These are phyloP conservation scores for Pyricularia pennisetigena DNA, from an alignment of 2,329 filamentous ascomycete species.

Conservation along the genomic window DNA sequence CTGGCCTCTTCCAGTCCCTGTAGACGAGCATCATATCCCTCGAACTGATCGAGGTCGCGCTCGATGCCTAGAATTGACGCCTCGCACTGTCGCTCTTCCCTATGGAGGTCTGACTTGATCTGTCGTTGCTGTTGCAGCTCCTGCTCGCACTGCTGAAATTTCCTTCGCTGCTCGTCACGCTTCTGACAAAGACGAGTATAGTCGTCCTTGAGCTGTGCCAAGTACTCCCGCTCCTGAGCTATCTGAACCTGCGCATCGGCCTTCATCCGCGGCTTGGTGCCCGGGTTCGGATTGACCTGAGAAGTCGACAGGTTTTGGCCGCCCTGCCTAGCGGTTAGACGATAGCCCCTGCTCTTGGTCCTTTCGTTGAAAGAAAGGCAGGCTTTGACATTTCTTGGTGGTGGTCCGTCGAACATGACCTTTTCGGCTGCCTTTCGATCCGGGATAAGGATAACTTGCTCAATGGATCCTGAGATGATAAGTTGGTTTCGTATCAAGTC, in stretches of 20 bases:
- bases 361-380: conserved; percentile 62
- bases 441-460: conserved; percentile 73
- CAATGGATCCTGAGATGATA: conserved; percentile 73
- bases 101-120: conserved; percentile 31
- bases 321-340: conserved; percentile 36
- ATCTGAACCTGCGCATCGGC: conserved; percentile 64
- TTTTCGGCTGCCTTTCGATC: conserved; percentile 55
- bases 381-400: conserved; percentile 60
- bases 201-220: conserved; percentile 45
- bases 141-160: conserved; percentile 21
- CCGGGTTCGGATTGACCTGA: conserved; percentile 29
- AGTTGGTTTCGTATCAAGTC: conserved; percentile 69
- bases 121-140: conserved; percentile 35
- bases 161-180: conserved; percentile 37
- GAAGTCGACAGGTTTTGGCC: conserved; percentile 20
- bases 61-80: conserved; percentile 42
- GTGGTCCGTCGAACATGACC: conserved; percentile 54
- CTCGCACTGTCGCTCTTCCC: conserved; percentile 48
- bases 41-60: conserved; percentile 54
- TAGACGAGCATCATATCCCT: conserved; percentile 59
- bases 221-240: conserved; percentile 33
- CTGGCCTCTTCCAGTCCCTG: conserved; percentile 49
- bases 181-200: conserved; percentile 31
- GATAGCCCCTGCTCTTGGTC: conserved; percentile 47
- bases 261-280: conserved; percentile 61